Evolutionary conservation across 768 basidiomycete species (phyloP).

Genomic region (Neoboletus magnificus): DNA sequence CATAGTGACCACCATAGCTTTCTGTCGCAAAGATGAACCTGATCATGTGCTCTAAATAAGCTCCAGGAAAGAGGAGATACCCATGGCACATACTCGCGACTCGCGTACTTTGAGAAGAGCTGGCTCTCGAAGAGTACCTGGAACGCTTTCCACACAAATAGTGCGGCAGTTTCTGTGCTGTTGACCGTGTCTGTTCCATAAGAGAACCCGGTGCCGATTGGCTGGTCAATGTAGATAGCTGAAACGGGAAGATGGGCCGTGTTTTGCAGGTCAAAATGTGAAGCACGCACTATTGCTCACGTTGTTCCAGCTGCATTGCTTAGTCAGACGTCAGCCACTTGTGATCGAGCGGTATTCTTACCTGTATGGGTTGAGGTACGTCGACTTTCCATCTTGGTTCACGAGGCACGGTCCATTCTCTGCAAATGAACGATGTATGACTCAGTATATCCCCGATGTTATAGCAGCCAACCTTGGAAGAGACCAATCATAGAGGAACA

Average conservation of each 20-base stretch:
- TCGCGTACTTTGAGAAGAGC: conserved; percentile 48
- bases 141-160: conserved; percentile 59
- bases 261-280: not conserved
- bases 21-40: conserved; percentile 66
- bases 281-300: conserved; percentile 54
- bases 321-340: not conserved
- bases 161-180: conserved; percentile 47
- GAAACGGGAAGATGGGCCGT: not conserved
- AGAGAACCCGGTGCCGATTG: conserved; percentile 64
- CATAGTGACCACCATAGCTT: conserved; percentile 69
- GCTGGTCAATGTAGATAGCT: conserved; percentile 74
- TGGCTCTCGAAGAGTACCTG: conserved; percentile 59
- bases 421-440: conserved; percentile 13
- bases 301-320: conserved; percentile 57
- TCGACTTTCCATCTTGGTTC: conserved; percentile 49
- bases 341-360: conserved; percentile 14
- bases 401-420: conserved; percentile 67
- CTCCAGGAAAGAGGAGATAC: not conserved
- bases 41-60: not conserved
- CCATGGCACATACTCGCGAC: conserved; percentile 44
- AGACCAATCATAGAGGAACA: conserved; percentile 64
- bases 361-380: conserved; percentile 60
- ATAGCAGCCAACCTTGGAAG: conserved; percentile 48
- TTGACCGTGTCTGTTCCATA: conserved; percentile 56
- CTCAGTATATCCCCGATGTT: not conserved